Evolutionary conservation across 2,329 filamentous ascomycete species (phyloP), one percentile per base, ranked within the genome.

Genomic region (Aspergillus tanneri): DNA sequence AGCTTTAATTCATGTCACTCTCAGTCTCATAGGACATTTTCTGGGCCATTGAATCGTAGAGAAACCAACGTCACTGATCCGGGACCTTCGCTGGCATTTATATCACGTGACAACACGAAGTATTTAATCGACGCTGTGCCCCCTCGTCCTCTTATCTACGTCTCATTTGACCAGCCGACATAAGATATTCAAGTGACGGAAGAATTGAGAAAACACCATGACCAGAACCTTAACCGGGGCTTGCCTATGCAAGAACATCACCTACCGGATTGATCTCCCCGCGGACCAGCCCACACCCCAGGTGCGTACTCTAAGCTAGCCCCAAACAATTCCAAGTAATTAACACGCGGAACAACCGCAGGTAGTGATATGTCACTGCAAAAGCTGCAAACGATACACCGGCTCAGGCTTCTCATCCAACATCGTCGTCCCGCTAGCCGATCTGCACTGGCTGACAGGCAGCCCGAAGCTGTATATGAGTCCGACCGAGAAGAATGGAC

Each of bases 311-410:
- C 22, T n/a, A 14, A 14, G 18, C 34, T n/a, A 19, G 19, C 10
- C 3, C 6, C 4, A 14, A 23, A 1, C 2, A 38, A 23, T n/a
- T 4, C 8, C 22, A 38, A 12, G 12, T 38, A 24, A 22, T 34
- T 38, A 24, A 44, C 36, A 4, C 5, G 14, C 18, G 5, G 12
- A n/a, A 43, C 18, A 19, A 8, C 7, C 3, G 14, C 16, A 61
- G 57, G 14, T 61, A 14, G 37, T 54, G 27, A 38, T 57, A 46
- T 62, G 60, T 47, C 58, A 62, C 53, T 62, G 60, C 49, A 54
- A 28, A 32, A 55, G 35, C 46, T 62, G 60, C 53, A 62, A 62
- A 28, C 57, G 56, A 18, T 58, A 62, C 48, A 60, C 60, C 2
- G 58, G 59, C 44, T 51, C 54, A 11, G 46, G 46, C 32, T 63